Evolutionary conservation across 2,329 filamentous ascomycete genomes (phyloP), one percentile per base, ranked within the genome.

Genomic region (Fusarium compactum): DNA sequence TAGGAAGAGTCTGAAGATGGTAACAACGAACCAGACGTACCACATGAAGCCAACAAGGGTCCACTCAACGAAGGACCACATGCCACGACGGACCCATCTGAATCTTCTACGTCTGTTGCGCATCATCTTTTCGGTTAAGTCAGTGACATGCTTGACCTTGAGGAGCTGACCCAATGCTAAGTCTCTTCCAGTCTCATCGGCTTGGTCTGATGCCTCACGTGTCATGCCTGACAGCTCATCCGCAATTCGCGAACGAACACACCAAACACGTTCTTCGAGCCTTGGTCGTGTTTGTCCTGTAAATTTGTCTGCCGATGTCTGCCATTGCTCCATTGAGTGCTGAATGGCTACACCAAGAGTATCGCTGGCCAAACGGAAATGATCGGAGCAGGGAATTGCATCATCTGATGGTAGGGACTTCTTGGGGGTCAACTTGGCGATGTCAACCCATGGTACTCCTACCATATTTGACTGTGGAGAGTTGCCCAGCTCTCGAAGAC

Each of bases 11-110:
- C 93, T 88, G 54, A 92, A 84, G 25, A 95, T 84, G 78, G 94
- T 92, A 25, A 98, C 95, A 34, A 97, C 84, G 63, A 97, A 89
- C 94, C 95, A 98, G 18, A 97, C 90, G 80, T 92, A 94, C 94
- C 96, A 98, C 90, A 98, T 93, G 73, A 97, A 88, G 6, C 92
- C 92, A 41, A 98, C 89, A 20, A 98, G 86, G 52, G 89, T 83
- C 94, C 94, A 98, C 83, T 98, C 95, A 18, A 98, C 88, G 22
- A 91, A 81, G 58, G 94, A 89, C 87, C 94, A 98, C 16, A 93
- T 91, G 1, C 90, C 89, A 16, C 92, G 85, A 41, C 93, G 85
- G 25, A 94, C 80, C 89, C 93, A 94, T 58, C 93, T 85, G 76
- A 96, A 89, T 61, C 89, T 81, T 30, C 89, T 80, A 16, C 89